These are phyloP conservation scores for Phytophthora multivora DNA, from an alignment of 352 stramenopile species.

Conservation along the genomic window DNA sequence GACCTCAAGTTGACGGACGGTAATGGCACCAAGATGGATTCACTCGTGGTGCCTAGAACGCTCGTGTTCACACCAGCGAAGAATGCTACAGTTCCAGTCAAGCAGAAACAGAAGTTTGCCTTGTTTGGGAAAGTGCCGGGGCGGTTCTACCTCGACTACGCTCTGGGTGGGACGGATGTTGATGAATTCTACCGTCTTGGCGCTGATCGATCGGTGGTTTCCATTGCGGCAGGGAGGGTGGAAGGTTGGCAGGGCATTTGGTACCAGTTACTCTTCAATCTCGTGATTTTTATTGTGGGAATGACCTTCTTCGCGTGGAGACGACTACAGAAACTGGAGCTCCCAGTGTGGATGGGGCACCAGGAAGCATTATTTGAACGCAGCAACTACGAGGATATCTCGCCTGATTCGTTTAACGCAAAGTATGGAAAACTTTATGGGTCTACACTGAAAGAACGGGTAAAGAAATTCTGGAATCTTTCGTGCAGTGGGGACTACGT, in stretches of 20 bases:
- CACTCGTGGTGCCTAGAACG: constrained; percentile 40
- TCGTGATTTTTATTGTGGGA: constrained; percentile 52
- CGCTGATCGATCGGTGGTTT: constrained; percentile 56
- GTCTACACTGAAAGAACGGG: constrained; percentile 39
- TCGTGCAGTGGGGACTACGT: constrained; percentile 59
- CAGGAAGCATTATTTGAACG: constrained; percentile 71
- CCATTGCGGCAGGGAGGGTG: constrained; percentile 45
- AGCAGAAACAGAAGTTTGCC: constrained; percentile 46
- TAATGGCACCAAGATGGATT: constrained; percentile 38
- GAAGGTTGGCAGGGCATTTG: constrained; percentile 71
- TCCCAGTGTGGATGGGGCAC: constrained; percentile 71
- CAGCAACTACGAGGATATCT: constrained; percentile 70
- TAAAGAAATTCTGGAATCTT: constrained; percentile 54
- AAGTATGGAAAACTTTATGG: constrained; percentile 60
- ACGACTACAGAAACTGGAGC: constrained; percentile 50
- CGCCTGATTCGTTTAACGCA: constrained; percentile 39
- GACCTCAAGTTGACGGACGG: constrained; percentile 49
- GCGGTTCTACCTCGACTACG: constrained; percentile 67
- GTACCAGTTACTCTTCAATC: constrained; percentile 70
- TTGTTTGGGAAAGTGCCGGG: constrained; percentile 44
- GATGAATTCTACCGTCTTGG: constrained; percentile 52
- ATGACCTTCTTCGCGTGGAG: constrained; percentile 71
- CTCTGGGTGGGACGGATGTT: constrained; percentile 39
- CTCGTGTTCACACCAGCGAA: constrained; percentile 41
- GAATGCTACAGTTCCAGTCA: constrained; percentile 21